Evolutionary conservation across 2,329 filamentous ascomycete species (phyloP).

Genomic region (Chaetoscypha palmicola): DNA sequence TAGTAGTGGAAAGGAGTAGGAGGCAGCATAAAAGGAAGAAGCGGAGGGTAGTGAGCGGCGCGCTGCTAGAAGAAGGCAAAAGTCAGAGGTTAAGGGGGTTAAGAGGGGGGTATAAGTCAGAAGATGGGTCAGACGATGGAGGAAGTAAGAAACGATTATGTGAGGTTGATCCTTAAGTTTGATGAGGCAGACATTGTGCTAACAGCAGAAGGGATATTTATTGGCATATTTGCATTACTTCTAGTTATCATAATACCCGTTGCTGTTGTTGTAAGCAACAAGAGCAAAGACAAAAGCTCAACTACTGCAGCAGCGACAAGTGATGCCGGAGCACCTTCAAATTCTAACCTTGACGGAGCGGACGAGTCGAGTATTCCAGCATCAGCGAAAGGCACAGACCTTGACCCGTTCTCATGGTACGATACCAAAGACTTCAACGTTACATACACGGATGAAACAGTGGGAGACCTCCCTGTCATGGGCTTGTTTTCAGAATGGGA

Average conservation of each 20-base stretch:
- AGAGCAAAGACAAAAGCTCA: constrained; percentile 36
- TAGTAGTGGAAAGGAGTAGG: constrained; percentile 21
- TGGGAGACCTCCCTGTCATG: constrained; percentile 87
- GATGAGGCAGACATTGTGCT: no score
- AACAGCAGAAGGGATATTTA: constrained; percentile 35
- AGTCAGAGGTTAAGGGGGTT: constrained; percentile 44
- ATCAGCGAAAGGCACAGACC: constrained; percentile 63
- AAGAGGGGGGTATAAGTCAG: constrained; percentile 37
- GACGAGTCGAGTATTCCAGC: constrained; percentile 44
- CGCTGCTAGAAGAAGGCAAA: constrained; percentile 61
- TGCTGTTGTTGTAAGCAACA: constrained; percentile 59
- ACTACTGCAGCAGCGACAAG: constrained; percentile 12
- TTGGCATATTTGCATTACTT: constrained; percentile 44
- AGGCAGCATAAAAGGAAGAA: constrained; percentile 32
- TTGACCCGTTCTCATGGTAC: constrained; percentile 89
- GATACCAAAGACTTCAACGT: constrained; percentile 88
- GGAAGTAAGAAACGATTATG: constrained; percentile 54
- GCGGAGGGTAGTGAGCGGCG: constrained; percentile 62
- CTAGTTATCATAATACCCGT: constrained; percentile 61
- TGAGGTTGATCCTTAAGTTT: no score
- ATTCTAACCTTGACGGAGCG: constrained; percentile 45
- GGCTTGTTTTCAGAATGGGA: constrained; percentile 82
- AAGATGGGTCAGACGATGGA: constrained; percentile 36
- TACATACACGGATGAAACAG: constrained; percentile 78
- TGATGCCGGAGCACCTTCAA: constrained; percentile 25